A percentile compares a stretch with the other conserved stretches of the same genome.
Evolutionary conservation across 352 stramenopile genomes (phyloP).

Genomic region (Phytophthora lateralis): DNA sequence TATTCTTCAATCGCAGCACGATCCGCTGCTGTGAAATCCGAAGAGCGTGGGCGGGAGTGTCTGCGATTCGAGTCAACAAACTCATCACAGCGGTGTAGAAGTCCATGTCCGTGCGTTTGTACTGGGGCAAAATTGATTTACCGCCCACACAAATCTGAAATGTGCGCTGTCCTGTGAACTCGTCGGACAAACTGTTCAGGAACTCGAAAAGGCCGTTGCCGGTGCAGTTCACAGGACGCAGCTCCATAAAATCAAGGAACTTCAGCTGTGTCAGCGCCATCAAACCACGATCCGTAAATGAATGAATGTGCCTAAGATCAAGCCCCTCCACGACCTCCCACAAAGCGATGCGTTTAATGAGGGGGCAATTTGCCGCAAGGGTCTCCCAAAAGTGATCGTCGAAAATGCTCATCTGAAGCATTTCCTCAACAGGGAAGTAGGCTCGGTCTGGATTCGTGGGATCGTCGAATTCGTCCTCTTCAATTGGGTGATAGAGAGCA

Average conservation of each 20-base stretch:
- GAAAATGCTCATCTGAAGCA: conserved; percentile 36
- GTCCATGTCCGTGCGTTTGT: conserved; percentile 7
- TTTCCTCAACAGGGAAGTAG: conserved; percentile 27
- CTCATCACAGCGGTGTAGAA: conserved; percentile 39
- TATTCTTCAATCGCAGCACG: conserved; percentile 38
- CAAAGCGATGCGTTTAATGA: conserved; percentile 26
- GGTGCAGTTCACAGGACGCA: conserved; percentile 42
- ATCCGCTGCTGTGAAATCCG: conserved; percentile 22
- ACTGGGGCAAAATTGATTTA: conserved; percentile 4
- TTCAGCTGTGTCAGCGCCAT: conserved; percentile 30
- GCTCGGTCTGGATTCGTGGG: conserved; percentile 22
- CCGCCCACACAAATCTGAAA: conserved; percentile 42
- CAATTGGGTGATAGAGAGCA: conserved; percentile 37
- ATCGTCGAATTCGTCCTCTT: conserved; percentile 30
- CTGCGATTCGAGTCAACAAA: conserved; percentile 28
- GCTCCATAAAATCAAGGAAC: conserved; percentile 37
- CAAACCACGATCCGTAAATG: conserved; percentile 38
- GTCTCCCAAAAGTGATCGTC: conserved; percentile 40
- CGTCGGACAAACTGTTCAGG: conserved; percentile 35
- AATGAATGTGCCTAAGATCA: conserved; percentile 28
- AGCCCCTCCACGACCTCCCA: conserved; percentile 40
- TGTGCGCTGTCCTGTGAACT: conserved; percentile 36
- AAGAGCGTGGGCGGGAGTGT: conserved; percentile 7
- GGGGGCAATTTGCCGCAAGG: conserved; percentile 20
- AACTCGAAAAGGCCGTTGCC: conserved; percentile 44